These are phyloP conservation scores for Phialocephala sp. DNA, from an alignment of 2,329 filamentous ascomycete genomes.

Conservation along the genomic window DNA sequence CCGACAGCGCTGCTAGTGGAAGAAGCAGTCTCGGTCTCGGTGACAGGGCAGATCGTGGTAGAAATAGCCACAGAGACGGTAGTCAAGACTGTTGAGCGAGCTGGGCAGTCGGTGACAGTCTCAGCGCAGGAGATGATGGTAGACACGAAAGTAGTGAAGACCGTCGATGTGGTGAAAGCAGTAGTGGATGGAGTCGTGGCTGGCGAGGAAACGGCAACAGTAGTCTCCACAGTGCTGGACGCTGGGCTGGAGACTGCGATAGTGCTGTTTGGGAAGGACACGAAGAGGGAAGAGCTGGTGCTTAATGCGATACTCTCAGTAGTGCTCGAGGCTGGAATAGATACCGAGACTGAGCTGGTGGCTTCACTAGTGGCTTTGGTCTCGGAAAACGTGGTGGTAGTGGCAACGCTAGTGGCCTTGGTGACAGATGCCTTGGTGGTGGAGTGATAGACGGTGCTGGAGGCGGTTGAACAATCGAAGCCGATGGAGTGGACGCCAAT, in stretches of 20 bases:
- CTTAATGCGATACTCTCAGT: conserved; percentile 6
- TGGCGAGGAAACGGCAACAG: conserved; percentile 5
- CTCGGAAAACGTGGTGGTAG: conserved; percentile 22
- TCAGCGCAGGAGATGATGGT: conserved; percentile 58
- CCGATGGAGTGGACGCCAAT: conserved; percentile 76
- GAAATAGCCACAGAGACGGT: conserved; percentile 24
- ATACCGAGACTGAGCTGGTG: conserved; percentile 4
- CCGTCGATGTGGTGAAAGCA: conserved; percentile 46
- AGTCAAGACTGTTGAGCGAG: conserved; percentile 26
- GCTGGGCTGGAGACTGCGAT: conserved; percentile 23
- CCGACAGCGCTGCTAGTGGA: conserved; percentile 11
- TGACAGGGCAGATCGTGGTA: conserved; percentile 22
- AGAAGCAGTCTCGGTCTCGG: conserved; percentile 11
- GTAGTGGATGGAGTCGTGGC: conserved; percentile 12
- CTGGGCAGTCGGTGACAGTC: conserved; percentile 57
- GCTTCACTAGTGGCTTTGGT: conserved; percentile 8
- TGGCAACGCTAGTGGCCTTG: conserved; percentile 27
- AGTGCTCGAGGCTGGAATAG: conserved; percentile 9
- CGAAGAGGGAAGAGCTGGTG: conserved; percentile 8
- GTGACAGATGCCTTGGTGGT: conserved; percentile 26
- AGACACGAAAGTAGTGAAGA: conserved; percentile 55
- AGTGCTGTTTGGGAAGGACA: conserved; percentile 1
- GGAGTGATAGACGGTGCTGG: conserved; percentile 30
- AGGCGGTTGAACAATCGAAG: conserved; percentile 68
- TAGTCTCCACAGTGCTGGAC: conserved; percentile 17